Evolutionary conservation across 1,284 basidiomycete species (phyloP), one percentile per base, ranked within the genome.

Genomic region (Mycosarcoma mackinlayi): DNA sequence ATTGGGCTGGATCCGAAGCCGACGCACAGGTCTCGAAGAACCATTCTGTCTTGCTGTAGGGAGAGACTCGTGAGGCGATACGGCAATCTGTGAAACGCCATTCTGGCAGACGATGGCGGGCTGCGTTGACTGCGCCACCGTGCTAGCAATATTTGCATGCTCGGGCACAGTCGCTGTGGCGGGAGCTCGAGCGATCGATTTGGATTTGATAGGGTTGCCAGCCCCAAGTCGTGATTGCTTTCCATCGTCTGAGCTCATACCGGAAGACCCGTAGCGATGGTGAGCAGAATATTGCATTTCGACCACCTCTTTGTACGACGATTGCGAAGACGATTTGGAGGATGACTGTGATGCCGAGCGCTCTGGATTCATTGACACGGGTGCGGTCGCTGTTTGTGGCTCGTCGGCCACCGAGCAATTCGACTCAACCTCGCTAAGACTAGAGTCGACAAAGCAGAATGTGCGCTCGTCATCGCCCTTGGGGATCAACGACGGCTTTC

Each of bases 391-490:
- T 3, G n/a, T 35, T 11, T 50, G 19, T 3, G 56, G 47, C 24
- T 60, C 53, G 24, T 60, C 45, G 13, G 21, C 40, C 1, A 52
- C 19, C 2, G 18, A 16, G 3, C 28, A 27, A n/a, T 60, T 55
- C 18, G 47, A 34, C 3, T 58, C 59, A 6, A 31, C 28, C 6
- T 51, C 58, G 52, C 54, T 71, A 13, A 27, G 33, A 1, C 30
- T 27, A n/a, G 47, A 23, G 19, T 71, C 59, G 25, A 71, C 39
- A 24, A 71, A 71, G 45, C 54, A 42, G 27, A 71, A 71, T 3
- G 68, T 71, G 16, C 68, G 58, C 14, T 54, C 54, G 33, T 71
- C 68, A 30, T 42, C 54, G 3, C 49, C 62, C 27, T 65, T 65
- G 1, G 46, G 62, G 16, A 71, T 52, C 47, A 71, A 13, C 11